Percentiles rank a stretch among this genome's conserved stretches.
Conservation (phyloP, 805 yeast genomes). For the Starmerella gropengiesseri region DNA sequence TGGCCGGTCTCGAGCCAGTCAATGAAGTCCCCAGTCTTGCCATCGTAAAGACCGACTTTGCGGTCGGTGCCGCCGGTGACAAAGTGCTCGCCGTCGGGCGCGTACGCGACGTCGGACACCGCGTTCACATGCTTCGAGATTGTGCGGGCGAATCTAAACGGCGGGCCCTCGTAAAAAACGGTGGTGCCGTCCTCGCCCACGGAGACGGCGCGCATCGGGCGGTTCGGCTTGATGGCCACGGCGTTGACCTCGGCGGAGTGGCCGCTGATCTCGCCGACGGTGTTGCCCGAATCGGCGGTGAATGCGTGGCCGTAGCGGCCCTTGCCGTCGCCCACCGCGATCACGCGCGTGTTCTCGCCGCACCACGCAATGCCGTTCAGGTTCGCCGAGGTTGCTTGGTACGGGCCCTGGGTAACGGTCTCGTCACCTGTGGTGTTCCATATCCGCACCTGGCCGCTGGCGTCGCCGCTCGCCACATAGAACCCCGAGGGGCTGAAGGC, state of each 20-base stretch:
- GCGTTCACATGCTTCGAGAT: conserved; percentile 68
- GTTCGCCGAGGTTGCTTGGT: conserved; percentile 66
- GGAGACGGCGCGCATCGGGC: conserved; percentile 91
- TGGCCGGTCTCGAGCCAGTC: conserved; percentile 42
- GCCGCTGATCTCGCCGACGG: conserved; percentile 94
- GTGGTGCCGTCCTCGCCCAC: conserved; percentile 80
- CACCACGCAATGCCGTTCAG: conserved; percentile 87
- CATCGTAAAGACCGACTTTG: conserved; percentile 66
- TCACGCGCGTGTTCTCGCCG: conserved; percentile 68
- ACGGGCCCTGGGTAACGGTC: conserved; percentile 63
- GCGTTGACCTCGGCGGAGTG: conserved; percentile 77
- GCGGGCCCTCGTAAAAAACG: conserved; percentile 85
- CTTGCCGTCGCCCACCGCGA: conserved; percentile 91
- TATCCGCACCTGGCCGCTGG: conserved; percentile 73
- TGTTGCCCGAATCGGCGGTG: conserved; percentile 88
- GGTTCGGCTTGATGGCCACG: conserved; percentile 67
- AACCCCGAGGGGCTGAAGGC: conserved; percentile 81
- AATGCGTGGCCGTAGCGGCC: conserved; percentile 88
- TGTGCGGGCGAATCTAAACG: conserved; percentile 72
- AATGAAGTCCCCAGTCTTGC: conserved; percentile 68
- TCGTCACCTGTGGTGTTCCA: conserved; percentile 44
- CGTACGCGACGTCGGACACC: conserved; percentile 67
- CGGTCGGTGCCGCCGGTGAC: conserved; percentile 83
- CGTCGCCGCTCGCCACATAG: conserved; percentile 87
- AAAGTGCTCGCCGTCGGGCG: conserved; percentile 66